These are phyloP conservation scores for Boletus speciosus DNA, from an alignment of 768 basidiomycete genomes.

Conservation along the genomic window DNA sequence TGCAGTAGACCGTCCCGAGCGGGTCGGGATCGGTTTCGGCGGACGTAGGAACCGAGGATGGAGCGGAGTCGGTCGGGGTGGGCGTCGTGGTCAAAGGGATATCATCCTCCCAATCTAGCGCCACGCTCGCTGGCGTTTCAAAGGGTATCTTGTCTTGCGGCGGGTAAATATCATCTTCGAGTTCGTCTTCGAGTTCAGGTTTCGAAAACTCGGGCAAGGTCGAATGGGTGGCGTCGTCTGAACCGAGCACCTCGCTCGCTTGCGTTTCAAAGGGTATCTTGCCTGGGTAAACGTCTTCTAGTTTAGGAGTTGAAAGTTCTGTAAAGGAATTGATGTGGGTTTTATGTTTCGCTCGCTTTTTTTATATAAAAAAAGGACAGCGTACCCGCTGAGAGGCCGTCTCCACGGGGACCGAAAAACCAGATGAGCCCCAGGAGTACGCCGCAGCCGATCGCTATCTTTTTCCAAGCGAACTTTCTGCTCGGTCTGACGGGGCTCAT, in stretches of 20 bases:
- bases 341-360: background rate
- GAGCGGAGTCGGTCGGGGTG: background rate
- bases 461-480: slow-evolving; percentile 55
- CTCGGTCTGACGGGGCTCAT: slow-evolving; percentile 45
- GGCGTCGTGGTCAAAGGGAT: background rate
- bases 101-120: background rate
- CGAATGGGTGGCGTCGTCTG: background rate
- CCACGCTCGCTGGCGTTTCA: background rate
- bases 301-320: slow-evolving; percentile 9
- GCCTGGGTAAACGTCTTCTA: slow-evolving; percentile 24
- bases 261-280: slow-evolving; percentile 12
- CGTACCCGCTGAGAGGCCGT: slow-evolving; percentile 19
- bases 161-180: slow-evolving; percentile 12
- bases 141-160: slow-evolving; percentile 15
- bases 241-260: background rate
- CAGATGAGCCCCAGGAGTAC: slow-evolving; percentile 60
- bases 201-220: slow-evolving; percentile 2
- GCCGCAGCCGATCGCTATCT: slow-evolving; percentile 56
- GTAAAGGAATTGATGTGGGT: too few species aligned
- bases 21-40: slow-evolving; percentile 75
- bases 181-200: slow-evolving; percentile 19
- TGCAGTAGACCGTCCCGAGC: slow-evolving; percentile 69
- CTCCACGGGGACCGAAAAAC: slow-evolving; percentile 53
- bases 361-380: background rate
- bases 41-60: slow-evolving; percentile 41